Evolutionary conservation across 23 red algal species (phyloP), one percentile per base, ranked within the genome.

Genomic region (Cyanidiococcus yangmingshanensis): DNA sequence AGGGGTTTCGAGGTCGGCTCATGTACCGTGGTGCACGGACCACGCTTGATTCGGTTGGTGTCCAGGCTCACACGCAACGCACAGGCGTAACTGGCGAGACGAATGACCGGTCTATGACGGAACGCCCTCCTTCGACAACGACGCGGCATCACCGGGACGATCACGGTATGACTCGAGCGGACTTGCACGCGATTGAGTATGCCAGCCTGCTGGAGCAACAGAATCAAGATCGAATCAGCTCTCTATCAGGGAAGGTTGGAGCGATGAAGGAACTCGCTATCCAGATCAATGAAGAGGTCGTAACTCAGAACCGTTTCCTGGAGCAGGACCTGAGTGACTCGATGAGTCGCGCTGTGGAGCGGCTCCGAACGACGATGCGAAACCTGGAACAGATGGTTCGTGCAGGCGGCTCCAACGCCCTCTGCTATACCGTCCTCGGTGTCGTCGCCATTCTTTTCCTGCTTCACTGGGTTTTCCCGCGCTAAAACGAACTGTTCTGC

Each of bases 241-340:
- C 63, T 12, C 63, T 71, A 3, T 71, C 63, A 12, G 63, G 63
- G 3, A 71, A 71, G 32, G 63, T 71, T 2, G n/a, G 32, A 25
- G 63, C 63, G 3, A 71, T 71, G 63, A 25, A 35, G 27, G 63
- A 71, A 29, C 7, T 71, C 16, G 63, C 63, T 25, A 25, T 71
- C n/a, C 63, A 71, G 27, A 71, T 71, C 63, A 71, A 71, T 29
- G 63, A 71, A 7, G 63, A 71, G 63, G 63, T 35, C 7, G 32
- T 35, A 12, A 32, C 63, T 29, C 63, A 71, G 27, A 71, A 71
- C 32, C 63, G 63, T 25, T 71, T 32, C 27, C 63, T 71, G n/a
- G 63, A 71, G 16, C 63, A 71, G 32, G n/a, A 71, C 7, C 21
- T 71, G 12, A 35, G 21, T 7, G 63, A 35, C n/a, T 25, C 32